These are phyloP conservation scores for Ophiostoma piceae DNA, from an alignment of 2,329 filamentous ascomycete genomes.

Conservation along the genomic window DNA sequence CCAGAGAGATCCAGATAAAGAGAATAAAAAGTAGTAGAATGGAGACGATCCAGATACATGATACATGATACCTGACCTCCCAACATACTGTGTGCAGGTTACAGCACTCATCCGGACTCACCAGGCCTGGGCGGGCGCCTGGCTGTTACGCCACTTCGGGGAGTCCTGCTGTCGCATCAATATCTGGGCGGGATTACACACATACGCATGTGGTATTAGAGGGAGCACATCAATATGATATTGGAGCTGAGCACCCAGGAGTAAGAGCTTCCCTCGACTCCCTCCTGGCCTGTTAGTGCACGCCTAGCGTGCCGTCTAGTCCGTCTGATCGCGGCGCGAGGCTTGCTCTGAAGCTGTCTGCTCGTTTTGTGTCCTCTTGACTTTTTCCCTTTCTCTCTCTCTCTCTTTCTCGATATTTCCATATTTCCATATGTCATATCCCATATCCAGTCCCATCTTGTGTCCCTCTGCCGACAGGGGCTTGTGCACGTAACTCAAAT, in stretches of 20 bases:
- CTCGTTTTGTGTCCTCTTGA: slow-evolving; percentile 1
- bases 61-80: background rate
- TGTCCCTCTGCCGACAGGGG: slow-evolving; percentile 6
- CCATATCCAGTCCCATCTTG: background rate
- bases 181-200: slow-evolving; percentile 15
- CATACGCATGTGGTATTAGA: background rate
- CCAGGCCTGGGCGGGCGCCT: background rate
- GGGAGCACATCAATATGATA: slow-evolving; percentile 11
- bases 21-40: background rate
- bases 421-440: background rate
- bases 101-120: slow-evolving; percentile 5
- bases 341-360: background rate
- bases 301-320: slow-evolving; percentile 6
- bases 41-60: background rate
- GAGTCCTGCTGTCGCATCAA: slow-evolving; percentile 11
- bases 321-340: background rate
- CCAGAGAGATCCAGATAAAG: background rate
- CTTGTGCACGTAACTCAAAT: slow-evolving; percentile 5
- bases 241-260: slow-evolving; percentile 1
- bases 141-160: slow-evolving; percentile 12
- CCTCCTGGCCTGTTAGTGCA: background rate
- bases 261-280: background rate
- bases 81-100: too few relatives aligned
- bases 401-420: background rate
- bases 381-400: background rate